Percentiles rank a stretch among this genome's conserved stretches.
These are phyloP conservation scores for Chlamydomonas reinhardtii DNA, from an alignment of 163 green algal genomes.

Conservation along the genomic window DNA sequence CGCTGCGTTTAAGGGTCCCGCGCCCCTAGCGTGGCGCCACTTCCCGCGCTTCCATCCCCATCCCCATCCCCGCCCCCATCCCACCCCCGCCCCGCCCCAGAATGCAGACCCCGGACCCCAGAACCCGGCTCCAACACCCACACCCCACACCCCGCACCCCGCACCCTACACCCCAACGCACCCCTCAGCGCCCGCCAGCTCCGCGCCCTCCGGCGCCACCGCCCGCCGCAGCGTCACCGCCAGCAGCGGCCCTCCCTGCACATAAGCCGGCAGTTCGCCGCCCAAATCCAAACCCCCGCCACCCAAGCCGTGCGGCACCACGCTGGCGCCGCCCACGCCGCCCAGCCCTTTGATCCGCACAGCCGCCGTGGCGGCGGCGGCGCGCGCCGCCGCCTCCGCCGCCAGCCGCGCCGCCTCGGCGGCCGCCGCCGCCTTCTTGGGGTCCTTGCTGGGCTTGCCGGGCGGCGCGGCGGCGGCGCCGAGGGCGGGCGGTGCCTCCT, in stretches of 20 bases:
- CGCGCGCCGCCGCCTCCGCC: neutral
- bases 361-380: conserved; percentile 8
- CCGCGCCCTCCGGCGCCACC: neutral
- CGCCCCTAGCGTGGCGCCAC: too few species aligned
- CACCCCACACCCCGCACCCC: neutral
- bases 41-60: too few species aligned
- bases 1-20: too few species aligned
- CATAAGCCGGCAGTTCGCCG: conserved; percentile 62
- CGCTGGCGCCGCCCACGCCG: neutral
- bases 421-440: conserved; percentile 30
- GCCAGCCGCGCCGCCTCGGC: neutral
- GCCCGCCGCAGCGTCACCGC: conserved; percentile 52
- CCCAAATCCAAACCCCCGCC: conserved; percentile 31
- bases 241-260: conserved; percentile 77
- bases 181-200: conserved; percentile 1
- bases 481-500: neutral
- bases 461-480: neutral
- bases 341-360: conserved; percentile 27
- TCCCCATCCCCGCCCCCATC: too few species aligned
- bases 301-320: neutral
- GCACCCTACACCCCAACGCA: neutral
- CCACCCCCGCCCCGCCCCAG: too few species aligned
- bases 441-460: conserved; percentile 19
- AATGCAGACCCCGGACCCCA: too few species aligned
- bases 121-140: too few species aligned